Evolutionary conservation across 2,329 filamentous ascomycete species (phyloP), one percentile per base, ranked within the genome.

Genomic region (Fusarium humuli): DNA sequence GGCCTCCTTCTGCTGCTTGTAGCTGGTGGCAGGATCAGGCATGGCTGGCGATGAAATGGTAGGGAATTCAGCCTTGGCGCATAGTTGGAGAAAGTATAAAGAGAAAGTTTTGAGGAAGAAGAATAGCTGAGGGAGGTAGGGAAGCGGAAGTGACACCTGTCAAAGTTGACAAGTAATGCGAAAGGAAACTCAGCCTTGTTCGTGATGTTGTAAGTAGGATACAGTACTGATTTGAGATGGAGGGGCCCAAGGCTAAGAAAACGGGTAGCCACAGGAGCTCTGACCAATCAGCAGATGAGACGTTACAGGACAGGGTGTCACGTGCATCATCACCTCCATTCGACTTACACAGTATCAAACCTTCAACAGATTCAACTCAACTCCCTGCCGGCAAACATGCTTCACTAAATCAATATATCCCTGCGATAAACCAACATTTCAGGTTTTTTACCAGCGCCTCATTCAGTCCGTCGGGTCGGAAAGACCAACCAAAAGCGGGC

Each of bases 1-100:
- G 77, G 94, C 94, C 84, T 97, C 94, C 83, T 99, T 99, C 73
- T 92, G 86, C 76, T 92, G 88, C 83, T 98, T 99, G 85, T 98
- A 97, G 81, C 86, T 91, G 62, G 81, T 91, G 63, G 81, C 80
- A 34, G 78, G 50, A 71, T 77, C 75, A 67, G 82, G 78, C 79
- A 83, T 83, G 70, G 69, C 55, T 64, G 64, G 60, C 34, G n/a
- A 41, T 50, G 54, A 34, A 46, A 57, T 60, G 50, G 30, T 18
- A 22, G 44, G 27, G 16, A 25, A 30, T 27, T 27, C 55, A 55
- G 42, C 41, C 53, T 66, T 55, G 58, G 59, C 34, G 59, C 65
- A 73, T 72, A 64, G 37, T 62, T 69, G 30, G 25, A 49, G 44
- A 46, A 29, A 41, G 23, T 20, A 25, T 22, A n/a, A 29, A 27